Base-by-base conservation (phyloP, 257 asterid genomes). In the Perilla frutescens region DNA sequence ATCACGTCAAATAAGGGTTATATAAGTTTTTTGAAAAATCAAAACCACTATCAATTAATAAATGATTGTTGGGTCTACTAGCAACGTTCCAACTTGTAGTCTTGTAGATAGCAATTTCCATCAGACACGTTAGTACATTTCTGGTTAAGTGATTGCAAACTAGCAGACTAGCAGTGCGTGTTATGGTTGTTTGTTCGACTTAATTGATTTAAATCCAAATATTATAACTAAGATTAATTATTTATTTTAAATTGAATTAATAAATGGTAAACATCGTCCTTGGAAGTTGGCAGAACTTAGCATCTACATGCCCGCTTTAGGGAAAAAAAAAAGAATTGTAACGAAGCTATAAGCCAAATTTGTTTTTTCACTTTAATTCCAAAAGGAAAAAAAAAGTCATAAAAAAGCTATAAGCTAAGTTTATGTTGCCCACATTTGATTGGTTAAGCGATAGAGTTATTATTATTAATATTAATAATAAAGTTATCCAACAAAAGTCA, bases 401-500 rank as follows among this genome's bases (percentile, higher is more conserved):
- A 12, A 53, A 10, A 26, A 34, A 60, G 43, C 41, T 26, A 12
- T 8, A 41, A 62, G 32, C 59, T 45, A 62, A 53, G 55, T 12
- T 37, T 51, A 11, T 69, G 60, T 48, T 70, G 66, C 55, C 57
- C 47, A 45, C 31, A 44, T 14, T 15, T 49, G 15, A 70, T 62
- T 69, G 72, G 66, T 11, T 68, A 29, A 40, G 53, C 32, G 13
- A 2, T 40, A 37, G 41, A 10, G 34, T 66, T n/a, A 48, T n/a
- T 66, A 8, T 13, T 34, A 13, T 32, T 12, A 60, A 36, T 36
- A 60, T 60, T 6, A 60, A 5, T 11, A 6, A 2, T 13, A 59
- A 6, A 5, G 15, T 44, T 62, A 45, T 63, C 73, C 63, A 36
- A 55, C 45, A 51, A 70, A 70, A 51, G 62, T 53, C 53, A 26